Conservation (phyloP, 345 rosid genomes). For the Murraya koenigii region DNA sequence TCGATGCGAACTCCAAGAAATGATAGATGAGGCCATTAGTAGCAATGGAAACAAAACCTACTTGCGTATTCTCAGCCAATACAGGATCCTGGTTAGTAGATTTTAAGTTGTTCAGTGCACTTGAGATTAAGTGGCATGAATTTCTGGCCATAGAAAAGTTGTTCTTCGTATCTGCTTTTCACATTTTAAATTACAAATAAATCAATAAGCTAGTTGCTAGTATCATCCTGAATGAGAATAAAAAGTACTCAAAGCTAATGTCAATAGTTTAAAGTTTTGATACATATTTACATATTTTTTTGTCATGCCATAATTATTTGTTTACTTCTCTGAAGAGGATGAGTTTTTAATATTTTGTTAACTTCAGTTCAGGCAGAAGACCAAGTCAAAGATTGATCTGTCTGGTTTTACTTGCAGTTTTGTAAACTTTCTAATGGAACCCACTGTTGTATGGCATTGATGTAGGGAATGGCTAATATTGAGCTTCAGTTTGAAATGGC, state of each 20-base stretch:
- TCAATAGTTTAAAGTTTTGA: background rate
- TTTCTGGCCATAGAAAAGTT: background rate
- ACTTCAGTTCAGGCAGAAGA: background rate
- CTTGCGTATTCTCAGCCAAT: conserved; percentile 80
- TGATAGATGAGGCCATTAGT: conserved; percentile 83
- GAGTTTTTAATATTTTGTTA: background rate
- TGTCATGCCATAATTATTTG: background rate
- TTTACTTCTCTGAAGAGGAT: background rate
- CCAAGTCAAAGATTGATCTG: background rate
- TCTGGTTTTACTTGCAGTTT: background rate
- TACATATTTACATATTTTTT: background rate
- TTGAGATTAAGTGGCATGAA: background rate
- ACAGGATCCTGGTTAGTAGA: conserved; percentile 85
- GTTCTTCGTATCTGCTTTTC: background rate
- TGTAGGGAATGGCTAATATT: conserved; percentile 83
- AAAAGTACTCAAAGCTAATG: background rate
- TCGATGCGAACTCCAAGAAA: conserved; percentile 70
- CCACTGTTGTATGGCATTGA: conserved; percentile 17
- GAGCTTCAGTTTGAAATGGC: conserved; percentile 98
- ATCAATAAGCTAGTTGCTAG: background rate
- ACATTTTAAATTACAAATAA: background rate
- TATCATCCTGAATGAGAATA: background rate
- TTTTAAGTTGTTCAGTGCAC: background rate
- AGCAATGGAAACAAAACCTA: conserved; percentile 81
- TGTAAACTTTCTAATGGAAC: background rate